phyloP scores from a whole-genome alignment of 176 grass and related monocot species.

The Thalia dealbata region DNA sequence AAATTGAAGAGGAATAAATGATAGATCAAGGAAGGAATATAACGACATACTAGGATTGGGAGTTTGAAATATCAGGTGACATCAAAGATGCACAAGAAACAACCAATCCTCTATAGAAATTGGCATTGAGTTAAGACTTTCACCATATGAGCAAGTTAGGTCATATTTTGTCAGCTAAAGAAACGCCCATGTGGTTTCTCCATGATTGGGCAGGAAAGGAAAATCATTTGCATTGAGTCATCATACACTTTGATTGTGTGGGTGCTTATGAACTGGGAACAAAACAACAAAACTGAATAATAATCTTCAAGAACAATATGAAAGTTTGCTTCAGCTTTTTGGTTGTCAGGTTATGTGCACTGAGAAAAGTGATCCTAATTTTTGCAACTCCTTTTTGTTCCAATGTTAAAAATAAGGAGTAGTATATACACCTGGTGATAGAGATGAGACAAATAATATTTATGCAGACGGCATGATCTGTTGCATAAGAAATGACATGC shows the following conservation, averaged over 20 bases:
- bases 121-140: too few species aligned
- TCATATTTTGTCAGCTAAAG: too few species aligned
- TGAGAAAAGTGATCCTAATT: background rate
- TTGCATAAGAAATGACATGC: background rate
- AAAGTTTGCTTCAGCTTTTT: background rate
- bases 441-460: background rate
- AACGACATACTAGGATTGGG: background rate
- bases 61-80: background rate
- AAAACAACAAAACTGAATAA: too few species aligned
- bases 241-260: too few species aligned
- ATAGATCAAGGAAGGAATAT: background rate
- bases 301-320: too few species aligned
- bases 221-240: too few species aligned
- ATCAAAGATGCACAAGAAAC: conserved; percentile 1
- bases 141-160: too few species aligned
- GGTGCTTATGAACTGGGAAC: too few species aligned
- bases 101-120: background rate
- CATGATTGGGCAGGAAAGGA: too few species aligned
- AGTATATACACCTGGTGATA: too few species aligned
- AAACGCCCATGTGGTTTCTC: too few species aligned
- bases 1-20: background rate
- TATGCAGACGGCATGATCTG: background rate
- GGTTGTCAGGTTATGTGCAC: background rate
- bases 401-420: too few species aligned
- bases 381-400: background rate